Base-by-base conservation (phyloP, 208 protist genomes). In the Tritrichomonas foetus region DNA sequence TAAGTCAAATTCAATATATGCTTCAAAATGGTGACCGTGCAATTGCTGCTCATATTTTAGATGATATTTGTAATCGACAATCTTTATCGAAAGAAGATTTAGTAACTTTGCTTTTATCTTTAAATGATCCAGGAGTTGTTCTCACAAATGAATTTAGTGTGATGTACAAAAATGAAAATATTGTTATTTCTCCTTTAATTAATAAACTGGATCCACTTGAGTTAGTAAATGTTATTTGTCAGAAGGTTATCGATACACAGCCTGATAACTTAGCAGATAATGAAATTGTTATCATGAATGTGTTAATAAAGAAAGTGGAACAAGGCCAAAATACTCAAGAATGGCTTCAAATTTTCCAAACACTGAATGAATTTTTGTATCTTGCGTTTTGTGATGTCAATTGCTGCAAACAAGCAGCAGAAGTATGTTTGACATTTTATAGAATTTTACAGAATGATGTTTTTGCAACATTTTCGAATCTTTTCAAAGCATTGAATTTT, bases 341-440 rank as follows among this genome's bases (percentile, higher is more conserved):
- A 47, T 89, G 78, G 78, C 5, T 5, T 16, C 20, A 89, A 39
- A n/a, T 89, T 1, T 89, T 89, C 22, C 44, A 89, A 9, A 57
- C 3, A 27, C n/a, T 89, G 8, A 11, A 89, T 39, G 78, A 89
- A 39, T 89, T 44, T 89, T 61, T 89, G 16, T 89, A 89, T 89
- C 44, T 89, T 25, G 78, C 78, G 1, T 89, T 89, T 89, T 89
- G 78, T 16, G 78, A 89, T 50, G 30, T 44, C 11, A 89, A 89
- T 39, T 25, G 33, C 57, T 89, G 78, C 47, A 89, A 89, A 89
- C 41, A 89, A 39, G 41, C 47, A 33, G 33, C 78, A 16, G 41
- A 89, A 33, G 78, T 89, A 20, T 89, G 78, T n/a, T 89, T 55
- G 41, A 47, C 47, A 57, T 89, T 89, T 49, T 89, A 89, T 30